Base-by-base conservation (phyloP, 2,329 filamentous ascomycete genomes). In the Aspergillus viridinutans region DNA sequence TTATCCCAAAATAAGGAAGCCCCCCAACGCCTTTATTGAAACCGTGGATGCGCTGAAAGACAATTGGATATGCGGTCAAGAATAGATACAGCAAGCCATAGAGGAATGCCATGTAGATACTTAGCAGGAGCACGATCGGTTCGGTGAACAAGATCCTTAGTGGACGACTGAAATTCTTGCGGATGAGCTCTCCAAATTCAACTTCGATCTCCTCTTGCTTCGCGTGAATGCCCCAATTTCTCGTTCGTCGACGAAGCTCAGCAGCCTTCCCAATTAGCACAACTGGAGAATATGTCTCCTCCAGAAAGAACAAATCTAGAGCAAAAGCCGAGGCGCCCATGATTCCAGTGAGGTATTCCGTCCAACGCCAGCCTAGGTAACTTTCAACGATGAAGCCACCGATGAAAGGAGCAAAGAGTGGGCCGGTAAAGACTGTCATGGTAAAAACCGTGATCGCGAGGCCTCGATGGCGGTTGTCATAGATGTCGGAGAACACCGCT, bases 1-100 rank as follows among this genome's bases (percentile, higher is more conserved):
- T 84, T 84, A 96, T 89, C 53, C 91, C 92, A 65, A 96, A 89
- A 73, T 91, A 96, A 3, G 90, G 85, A 3, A 96, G 81, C 1
- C 91, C 91, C 2, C 86, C 83, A n/a, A 89, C 74, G 52, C 92
- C 91, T 3, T 80, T 69, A 26, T 74, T 83, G 76, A 93, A 88
- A 62, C 82, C 81, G 71, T 95, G 87, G 6, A 91, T 80, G 29
- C 65, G 56, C 52, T 74, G 66, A 53, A 72, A 75, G 4, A 73
- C 69, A 29, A 71, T 65, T 0, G 69, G 73, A 50, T 71, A 75
- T 17, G 70, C 70, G 0, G 65, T 71, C n/a, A 76, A 52, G 42
- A 74, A 70, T 3, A 67, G 64, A 32, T 65, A 67, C 1, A 64
- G 49, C 7, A 67, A 49, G 6, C 65, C 64, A 26, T 66, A 68